These are phyloP conservation scores for Debaryomyces udenii DNA, from an alignment of 1,139 yeast species.

Conservation along the genomic window DNA sequence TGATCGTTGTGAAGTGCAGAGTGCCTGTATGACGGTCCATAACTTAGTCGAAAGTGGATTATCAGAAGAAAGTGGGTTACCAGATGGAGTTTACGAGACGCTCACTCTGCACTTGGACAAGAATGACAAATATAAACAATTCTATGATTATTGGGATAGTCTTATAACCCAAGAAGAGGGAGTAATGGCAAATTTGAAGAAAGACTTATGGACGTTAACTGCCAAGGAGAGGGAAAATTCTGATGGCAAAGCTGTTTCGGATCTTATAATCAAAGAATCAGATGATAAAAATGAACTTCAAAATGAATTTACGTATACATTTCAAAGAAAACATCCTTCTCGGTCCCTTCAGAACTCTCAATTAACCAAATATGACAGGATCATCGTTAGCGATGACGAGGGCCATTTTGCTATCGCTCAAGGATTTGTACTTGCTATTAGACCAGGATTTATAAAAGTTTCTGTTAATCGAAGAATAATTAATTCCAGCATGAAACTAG, in stretches of 20 bases:
- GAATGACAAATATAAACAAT: conserved; percentile 45
- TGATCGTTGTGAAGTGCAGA: conserved; percentile 63
- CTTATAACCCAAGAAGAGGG: conserved; percentile 77
- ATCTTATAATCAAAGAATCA: conserved; percentile 40
- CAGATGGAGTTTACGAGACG: conserved; percentile 44
- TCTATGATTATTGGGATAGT: conserved; percentile 73
- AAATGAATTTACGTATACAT: conserved; percentile 48
- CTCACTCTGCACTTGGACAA: conserved; percentile 55
- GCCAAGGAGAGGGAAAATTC: conserved; percentile 61
- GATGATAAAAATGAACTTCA: conserved; percentile 26
- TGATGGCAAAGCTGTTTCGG: conserved; percentile 63
- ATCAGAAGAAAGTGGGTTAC: conserved; percentile 51
- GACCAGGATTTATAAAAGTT: conserved; percentile 40
- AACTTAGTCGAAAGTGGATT: conserved; percentile 61
- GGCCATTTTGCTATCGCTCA: conserved; percentile 77
- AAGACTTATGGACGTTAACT: conserved; percentile 70
- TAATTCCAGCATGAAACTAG: conserved; percentile 42
- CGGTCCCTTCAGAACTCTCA: conserved; percentile 42
- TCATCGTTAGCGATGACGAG: conserved; percentile 75
- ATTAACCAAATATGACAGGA: conserved; percentile 53
- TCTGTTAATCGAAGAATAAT: conserved; percentile 55
- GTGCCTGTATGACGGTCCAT: conserved; percentile 71
- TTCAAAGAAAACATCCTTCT: conserved; percentile 33
- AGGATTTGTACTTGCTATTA: conserved; percentile 56
- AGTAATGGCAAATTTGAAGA: conserved; percentile 51